Conservation (phyloP, 495 filamentous ascomycete genomes). For the Hyphodiscus hymeniophilus region DNA sequence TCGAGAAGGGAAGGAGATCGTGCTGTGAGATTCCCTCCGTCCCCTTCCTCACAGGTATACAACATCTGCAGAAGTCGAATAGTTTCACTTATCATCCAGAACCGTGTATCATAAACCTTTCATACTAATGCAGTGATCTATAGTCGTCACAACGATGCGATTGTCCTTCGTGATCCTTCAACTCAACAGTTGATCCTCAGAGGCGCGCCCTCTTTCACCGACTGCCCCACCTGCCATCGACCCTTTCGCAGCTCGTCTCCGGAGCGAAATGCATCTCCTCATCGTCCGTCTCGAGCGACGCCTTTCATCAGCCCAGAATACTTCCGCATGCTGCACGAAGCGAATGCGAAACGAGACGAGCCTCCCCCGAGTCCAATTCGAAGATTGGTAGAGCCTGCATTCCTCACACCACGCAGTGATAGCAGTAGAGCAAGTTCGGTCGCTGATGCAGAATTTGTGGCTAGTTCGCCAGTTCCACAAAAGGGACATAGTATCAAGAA, state of each 20-base stretch:
- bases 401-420: slow-evolving; percentile 11
- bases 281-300: slow-evolving; percentile 36
- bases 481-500: slow-evolving; percentile 58
- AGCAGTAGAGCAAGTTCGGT: slow-evolving; percentile 21
- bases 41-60: background rate
- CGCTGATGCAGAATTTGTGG: slow-evolving; percentile 42
- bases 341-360: slow-evolving; percentile 21
- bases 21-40: slow-evolving; percentile 42
- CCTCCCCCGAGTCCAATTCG: slow-evolving; percentile 40
- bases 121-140: slow-evolving; percentile 1
- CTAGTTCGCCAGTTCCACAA: slow-evolving; percentile 43
- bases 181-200: slow-evolving; percentile 79
- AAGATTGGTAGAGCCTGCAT: slow-evolving; percentile 25
- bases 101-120: background rate
- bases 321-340: slow-evolving; percentile 76
- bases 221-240: slow-evolving; percentile 68
- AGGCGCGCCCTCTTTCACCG: slow-evolving; percentile 40
- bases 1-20: slow-evolving; percentile 52
- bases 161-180: slow-evolving; percentile 82
- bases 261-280: slow-evolving; percentile 36
- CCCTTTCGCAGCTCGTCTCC: slow-evolving; percentile 51
- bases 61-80: background rate
- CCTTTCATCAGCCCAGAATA: slow-evolving; percentile 79
- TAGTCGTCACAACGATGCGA: slow-evolving; percentile 84
- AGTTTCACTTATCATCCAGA: background rate